Conservation (phyloP, 306 rosid species). For the Quercus ilex region DNA sequence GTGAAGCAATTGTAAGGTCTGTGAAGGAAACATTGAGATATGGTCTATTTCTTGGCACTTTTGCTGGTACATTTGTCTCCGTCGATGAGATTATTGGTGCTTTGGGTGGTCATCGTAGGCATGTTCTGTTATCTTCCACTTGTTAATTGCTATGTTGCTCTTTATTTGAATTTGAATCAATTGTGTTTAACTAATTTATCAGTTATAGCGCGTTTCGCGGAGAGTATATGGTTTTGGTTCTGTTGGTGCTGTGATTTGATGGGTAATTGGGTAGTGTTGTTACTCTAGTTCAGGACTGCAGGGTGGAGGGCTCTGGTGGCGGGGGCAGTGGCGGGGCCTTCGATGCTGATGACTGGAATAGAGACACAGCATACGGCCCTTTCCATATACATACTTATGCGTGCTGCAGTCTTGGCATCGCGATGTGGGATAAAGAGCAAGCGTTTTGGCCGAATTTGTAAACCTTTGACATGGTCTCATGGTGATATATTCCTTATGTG, state of each 20-base stretch:
- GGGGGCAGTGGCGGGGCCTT: conserved; percentile 93
- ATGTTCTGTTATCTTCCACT: conserved; percentile 38
- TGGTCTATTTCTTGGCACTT: conserved; percentile 86
- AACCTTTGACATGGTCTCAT: conserved; percentile 91
- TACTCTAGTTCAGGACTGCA: conserved; percentile 79
- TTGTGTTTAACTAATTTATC: neutral
- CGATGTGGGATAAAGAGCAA: conserved; percentile 96
- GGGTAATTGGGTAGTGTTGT: neutral
- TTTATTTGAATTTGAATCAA: neutral
- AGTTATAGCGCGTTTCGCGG: neutral
- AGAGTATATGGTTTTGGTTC: neutral
- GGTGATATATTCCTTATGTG: conserved; percentile 99
- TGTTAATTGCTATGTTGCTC: neutral
- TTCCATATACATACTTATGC: conserved; percentile 91
- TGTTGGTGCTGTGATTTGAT: conserved; percentile 23
- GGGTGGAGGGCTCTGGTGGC: conserved; percentile 91
- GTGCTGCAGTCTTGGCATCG: conserved; percentile 87
- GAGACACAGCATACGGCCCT: conserved; percentile 85
- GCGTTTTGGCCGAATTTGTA: conserved; percentile 76
- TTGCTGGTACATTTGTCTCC: conserved; percentile 86
- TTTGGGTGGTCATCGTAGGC: conserved; percentile 88
- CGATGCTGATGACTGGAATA: conserved; percentile 85
- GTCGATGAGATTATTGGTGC: conserved; percentile 73
- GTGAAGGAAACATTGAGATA: conserved; percentile 90
- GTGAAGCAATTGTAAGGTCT: conserved; percentile 61